These are phyloP conservation scores for Acanthamoeba castellanii DNA, from an alignment of 208 protist species.

Conservation along the genomic window DNA sequence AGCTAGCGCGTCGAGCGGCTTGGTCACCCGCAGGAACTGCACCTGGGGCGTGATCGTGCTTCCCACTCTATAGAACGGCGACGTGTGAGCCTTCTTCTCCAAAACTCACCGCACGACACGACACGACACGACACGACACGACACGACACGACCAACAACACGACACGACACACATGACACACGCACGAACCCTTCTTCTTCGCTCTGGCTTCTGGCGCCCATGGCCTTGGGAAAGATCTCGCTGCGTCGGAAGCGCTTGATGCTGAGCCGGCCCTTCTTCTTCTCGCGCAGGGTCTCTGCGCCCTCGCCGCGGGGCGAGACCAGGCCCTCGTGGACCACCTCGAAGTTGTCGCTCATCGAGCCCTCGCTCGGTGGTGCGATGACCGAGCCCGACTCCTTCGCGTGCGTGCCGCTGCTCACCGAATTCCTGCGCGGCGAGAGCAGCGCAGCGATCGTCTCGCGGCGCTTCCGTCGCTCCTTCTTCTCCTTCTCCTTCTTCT, in stretches of 20 bases:
- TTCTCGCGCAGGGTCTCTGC: neutral
- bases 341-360: constrained; percentile 23
- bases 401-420: neutral
- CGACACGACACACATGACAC: neutral
- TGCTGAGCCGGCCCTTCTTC: neutral
- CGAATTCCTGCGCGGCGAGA: neutral
- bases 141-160: too few relatives aligned
- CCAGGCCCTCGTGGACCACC: neutral
- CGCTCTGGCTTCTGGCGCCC: neutral
- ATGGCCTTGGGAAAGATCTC: neutral
- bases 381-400: neutral
- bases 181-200: neutral
- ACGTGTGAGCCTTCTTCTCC: too few relatives aligned
- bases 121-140: too few relatives aligned
- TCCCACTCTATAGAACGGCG: too few relatives aligned
- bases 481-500: constrained; percentile 9
- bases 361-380: neutral
- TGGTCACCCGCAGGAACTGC: constrained; percentile 52
- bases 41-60: neutral
- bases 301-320: neutral
- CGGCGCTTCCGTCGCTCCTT: constrained; percentile 43
- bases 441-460: constrained; percentile 34
- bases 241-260: constrained; percentile 20
- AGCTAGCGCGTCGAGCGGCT: constrained; percentile 14
- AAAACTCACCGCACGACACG: too few relatives aligned